These are phyloP conservation scores for Trametes cubensis DNA, from an alignment of 768 basidiomycete species.

Conservation along the genomic window DNA sequence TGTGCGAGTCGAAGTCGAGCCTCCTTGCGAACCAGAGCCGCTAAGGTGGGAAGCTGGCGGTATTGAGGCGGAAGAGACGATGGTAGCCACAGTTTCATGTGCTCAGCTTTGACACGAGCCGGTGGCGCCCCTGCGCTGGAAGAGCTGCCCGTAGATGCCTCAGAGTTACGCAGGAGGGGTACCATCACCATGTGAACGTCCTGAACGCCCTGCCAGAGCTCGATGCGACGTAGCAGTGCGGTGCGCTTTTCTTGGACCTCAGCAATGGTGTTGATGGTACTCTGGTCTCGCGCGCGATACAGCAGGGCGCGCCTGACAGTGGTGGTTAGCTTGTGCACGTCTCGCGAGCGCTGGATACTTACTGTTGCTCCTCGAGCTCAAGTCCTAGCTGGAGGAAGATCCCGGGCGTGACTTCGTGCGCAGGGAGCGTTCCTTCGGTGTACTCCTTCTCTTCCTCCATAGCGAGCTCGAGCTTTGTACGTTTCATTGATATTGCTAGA, in stretches of 20 bases:
- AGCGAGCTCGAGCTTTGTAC: not conserved
- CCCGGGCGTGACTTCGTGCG: slow-evolving; percentile 22
- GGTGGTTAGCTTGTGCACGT: slow-evolving; percentile 8
- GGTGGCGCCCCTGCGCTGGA: too few relatives aligned
- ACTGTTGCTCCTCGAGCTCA: slow-evolving; percentile 30
- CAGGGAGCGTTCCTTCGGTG: not conserved
- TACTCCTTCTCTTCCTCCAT: slow-evolving; percentile 6
- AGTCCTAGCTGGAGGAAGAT: slow-evolving; percentile 26
- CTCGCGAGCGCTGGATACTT: too few relatives aligned
- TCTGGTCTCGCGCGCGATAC: not conserved
- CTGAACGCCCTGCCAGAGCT: slow-evolving; percentile 14
- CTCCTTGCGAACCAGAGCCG: too few relatives aligned
- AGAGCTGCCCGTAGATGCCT: too few relatives aligned
- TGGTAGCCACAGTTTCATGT: too few relatives aligned
- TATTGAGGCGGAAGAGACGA: too few relatives aligned
- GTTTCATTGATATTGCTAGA: too few relatives aligned
- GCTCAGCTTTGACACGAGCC: too few relatives aligned
- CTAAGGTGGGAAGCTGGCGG: too few relatives aligned
- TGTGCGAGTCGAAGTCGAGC: too few relatives aligned
- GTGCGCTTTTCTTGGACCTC: slow-evolving; percentile 16
- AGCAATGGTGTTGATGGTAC: not conserved
- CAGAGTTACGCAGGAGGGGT: too few relatives aligned
- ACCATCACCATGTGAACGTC: slow-evolving; percentile 19
- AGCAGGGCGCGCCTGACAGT: not conserved
- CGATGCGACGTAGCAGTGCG: slow-evolving; percentile 3